Conservation (phyloP, 1,139 yeast genomes). For the Arxiozyma telluris region DNA sequence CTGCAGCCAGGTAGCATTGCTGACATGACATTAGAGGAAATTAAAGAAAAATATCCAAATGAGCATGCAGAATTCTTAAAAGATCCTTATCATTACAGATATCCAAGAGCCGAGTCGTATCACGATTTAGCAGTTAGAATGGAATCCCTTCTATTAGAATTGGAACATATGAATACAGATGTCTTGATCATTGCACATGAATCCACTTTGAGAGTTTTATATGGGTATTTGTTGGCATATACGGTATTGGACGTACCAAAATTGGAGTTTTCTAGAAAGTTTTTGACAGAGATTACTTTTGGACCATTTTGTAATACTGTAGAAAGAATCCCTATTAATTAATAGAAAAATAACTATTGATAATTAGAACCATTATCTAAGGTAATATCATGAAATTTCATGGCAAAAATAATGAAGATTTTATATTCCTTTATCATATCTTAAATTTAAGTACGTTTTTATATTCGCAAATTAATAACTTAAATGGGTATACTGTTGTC, state of each 20-base stretch:
- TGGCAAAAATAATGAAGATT: not conserved
- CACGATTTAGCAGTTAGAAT: constrained; percentile 92
- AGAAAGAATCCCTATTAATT: constrained; percentile 8
- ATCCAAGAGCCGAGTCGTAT: constrained; percentile 86
- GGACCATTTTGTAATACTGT: constrained; percentile 12
- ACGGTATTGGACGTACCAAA: constrained; percentile 79
- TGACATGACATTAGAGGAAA: constrained; percentile 51
- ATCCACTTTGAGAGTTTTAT: constrained; percentile 75
- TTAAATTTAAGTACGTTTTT: no score
- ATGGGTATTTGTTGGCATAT: constrained; percentile 91
- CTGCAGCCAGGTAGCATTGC: constrained; percentile 88
- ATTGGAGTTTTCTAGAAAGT: constrained; percentile 67
- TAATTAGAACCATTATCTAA: not conserved
- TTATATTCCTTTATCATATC: not conserved
- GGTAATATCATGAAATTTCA: no score
- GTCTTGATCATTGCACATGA: constrained; percentile 89
- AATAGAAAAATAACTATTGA: not conserved
- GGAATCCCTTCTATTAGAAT: constrained; percentile 85
- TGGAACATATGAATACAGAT: constrained; percentile 87
- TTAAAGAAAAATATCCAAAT: constrained; percentile 50
- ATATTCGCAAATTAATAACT: no score
- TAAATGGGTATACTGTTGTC: not conserved
- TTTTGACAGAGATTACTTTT: constrained; percentile 67
- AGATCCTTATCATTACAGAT: constrained; percentile 91
- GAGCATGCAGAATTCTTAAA: constrained; percentile 57